phyloP scores from a whole-genome alignment of 495 filamentous ascomycete species.

The Penicillium goetzii region DNA sequence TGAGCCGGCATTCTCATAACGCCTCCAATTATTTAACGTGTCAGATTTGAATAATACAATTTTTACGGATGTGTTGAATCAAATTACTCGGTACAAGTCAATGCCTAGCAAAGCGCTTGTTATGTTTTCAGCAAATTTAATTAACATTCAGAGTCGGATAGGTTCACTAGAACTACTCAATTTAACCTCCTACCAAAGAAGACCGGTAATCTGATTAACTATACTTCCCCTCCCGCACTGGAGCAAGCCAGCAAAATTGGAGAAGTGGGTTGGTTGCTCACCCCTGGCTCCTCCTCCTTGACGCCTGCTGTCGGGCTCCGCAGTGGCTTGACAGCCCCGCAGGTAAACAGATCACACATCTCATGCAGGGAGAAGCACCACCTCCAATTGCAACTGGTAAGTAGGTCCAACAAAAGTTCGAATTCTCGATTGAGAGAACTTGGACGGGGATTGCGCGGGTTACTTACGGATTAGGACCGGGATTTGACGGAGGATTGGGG shows the following conservation, averaged over 20 bases:
- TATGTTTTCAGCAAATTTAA: not conserved
- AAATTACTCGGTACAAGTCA: not conserved
- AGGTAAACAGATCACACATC: constrained; percentile 30
- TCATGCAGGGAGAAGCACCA: constrained; percentile 27
- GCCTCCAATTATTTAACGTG: not conserved
- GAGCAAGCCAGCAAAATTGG: constrained; percentile 2
- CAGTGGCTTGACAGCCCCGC: constrained; percentile 40
- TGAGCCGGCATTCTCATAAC: not conserved
- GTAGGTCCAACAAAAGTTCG: not conserved
- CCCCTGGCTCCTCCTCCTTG: constrained; percentile 8
- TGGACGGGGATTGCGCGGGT: not conserved
- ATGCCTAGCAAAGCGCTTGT: not conserved
- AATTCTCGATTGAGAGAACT: not conserved
- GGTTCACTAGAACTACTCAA: not conserved
- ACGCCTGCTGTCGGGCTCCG: constrained; percentile 24
- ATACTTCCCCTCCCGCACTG: constrained; percentile 7
- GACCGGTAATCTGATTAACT: constrained; percentile 6
- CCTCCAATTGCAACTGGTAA: not conserved
- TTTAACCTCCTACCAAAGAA: not conserved
- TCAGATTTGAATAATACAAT: not conserved
- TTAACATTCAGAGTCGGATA: not conserved
- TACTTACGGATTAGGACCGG: not conserved
- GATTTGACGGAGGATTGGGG: not conserved
- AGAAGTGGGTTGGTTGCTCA: constrained; percentile 10
- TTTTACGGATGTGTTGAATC: not conserved